Conservation (phyloP, 2,329 filamentous ascomycete genomes). For the Fusarium sp. region DNA sequence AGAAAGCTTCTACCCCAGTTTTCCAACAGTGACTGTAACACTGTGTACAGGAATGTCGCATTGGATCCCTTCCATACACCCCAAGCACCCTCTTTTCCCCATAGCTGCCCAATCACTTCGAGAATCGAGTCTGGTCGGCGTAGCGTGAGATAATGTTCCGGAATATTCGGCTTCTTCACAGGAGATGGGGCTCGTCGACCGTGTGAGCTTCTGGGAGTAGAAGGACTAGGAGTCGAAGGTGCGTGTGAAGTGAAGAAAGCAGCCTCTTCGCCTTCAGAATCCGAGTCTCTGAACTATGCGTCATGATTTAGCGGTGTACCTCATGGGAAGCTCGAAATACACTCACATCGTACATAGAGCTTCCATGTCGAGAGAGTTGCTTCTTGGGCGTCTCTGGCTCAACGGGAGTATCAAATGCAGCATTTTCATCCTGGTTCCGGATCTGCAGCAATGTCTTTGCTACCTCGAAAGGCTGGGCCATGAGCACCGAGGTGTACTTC, state of each 20-base stretch:
- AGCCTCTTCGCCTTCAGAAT: conserved; percentile 81
- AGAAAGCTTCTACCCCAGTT: conserved; percentile 92
- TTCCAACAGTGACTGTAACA: conserved; percentile 88
- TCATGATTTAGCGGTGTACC: conserved; percentile 44
- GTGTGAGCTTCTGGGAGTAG: conserved; percentile 51
- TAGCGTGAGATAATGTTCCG: conserved; percentile 74
- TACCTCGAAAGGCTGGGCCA: conserved; percentile 96
- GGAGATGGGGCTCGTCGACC: conserved; percentile 52
- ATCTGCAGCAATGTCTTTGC: conserved; percentile 94
- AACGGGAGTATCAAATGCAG: conserved; percentile 45
- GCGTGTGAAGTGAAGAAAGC: conserved; percentile 83
- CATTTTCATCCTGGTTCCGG: conserved; percentile 67
- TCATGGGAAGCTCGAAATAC: conserved; percentile 5
- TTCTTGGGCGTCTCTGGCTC: conserved; percentile 48
- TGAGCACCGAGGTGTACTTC: conserved; percentile 90
- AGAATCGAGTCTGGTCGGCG: conserved; percentile 84
- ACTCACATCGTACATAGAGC: conserved; percentile 55
- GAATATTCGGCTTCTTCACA: conserved; percentile 53
- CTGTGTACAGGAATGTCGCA: conserved; percentile 89
- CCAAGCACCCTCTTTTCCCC: conserved; percentile 89
- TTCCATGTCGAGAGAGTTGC: conserved; percentile 51
- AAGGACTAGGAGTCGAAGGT: conserved; percentile 67
- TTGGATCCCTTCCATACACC: conserved; percentile 97
- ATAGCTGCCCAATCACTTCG: conserved; percentile 88
- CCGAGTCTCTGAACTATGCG: conserved; percentile 64